Base-by-base conservation (phyloP, 2,329 filamentous ascomycete genomes). In the Aspergillus sp. region DNA sequence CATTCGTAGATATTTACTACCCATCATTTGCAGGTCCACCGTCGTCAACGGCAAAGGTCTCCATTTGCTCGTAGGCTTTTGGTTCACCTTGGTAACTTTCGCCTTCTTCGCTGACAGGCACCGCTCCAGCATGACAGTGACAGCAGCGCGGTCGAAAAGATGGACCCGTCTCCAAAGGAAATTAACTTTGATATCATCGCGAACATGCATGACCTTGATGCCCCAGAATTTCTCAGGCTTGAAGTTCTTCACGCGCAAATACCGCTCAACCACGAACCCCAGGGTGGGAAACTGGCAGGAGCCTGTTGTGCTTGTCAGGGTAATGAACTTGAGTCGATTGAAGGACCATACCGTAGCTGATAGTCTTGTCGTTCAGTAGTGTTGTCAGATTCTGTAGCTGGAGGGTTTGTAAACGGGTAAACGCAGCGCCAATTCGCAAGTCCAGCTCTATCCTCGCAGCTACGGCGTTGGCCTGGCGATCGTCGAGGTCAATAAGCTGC, bases 251-350 rank as follows among this genome's bases (percentile, higher is more conserved):
- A 98, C 91, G 31, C 84, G 79, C 48, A 94, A 85, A 57, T 96
- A 98, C 29, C 89, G 78, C 58, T 98, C 91, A 5, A 98, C 91
- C 1, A 98, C 89, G 45, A 98, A 98, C 0, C 91, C 91, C 4
- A 98, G 69, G 0, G 91, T 96, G 1, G 91, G 91, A 50, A 98
- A 98, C 56, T 98, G 91, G 45, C 91, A 98, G 3, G 88, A 94
- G 10, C 75, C 84, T 84, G 36, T 22, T 24, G 26, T 28, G 28
- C 5, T 7, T 17, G 10, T 33, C 22, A 25, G 14, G 3, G 34
- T 4, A 34, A 24, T 16, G 10, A 16, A 4, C 2, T 2, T 15
- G 15, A 5, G 10, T 15, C 8, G 8, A 8, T 10, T 8, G 5
- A 28, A 24, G 17, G 2, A 14, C 40, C 64, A 43, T 64, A 82